Base-by-base conservation (phyloP, 2,329 filamentous ascomycete species). In the Xylariaceae sp. region DNA sequence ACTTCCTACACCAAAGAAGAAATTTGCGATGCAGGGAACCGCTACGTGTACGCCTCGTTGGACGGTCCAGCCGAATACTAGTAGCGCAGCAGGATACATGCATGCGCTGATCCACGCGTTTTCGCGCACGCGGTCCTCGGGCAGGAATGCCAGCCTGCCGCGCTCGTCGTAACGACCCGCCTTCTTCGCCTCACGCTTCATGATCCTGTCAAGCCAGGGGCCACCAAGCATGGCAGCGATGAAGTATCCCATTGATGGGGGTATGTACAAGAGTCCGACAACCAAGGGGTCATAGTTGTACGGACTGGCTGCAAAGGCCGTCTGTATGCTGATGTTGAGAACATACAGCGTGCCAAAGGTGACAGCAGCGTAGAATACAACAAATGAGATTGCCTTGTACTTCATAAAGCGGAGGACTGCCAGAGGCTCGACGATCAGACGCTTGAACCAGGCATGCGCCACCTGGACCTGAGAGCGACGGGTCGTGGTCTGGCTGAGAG, bases 41-140 rank as follows among this genome's bases (percentile, higher is more conserved):
- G 80, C 63, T 78, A 82, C 87, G 43, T 78, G 72, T 3, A 87
- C 64, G 1, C 81, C 85, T 45, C 79, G 75, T 32, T 82, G 66
- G 0, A 78, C 73, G 0, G 80, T 76, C 87, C 88, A 94, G 3
- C 88, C 88, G 57, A 87, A 93, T 69, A 82, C 81, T 19, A 93
- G 68, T 45, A 93, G 62, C 0, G 81, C 82, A 0, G 72, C 70
- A 0, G 88, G 88, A 52, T 85, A 90, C 34, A 90, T 52, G 3
- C 80, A 68, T 1, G 82, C 82, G 3, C 83, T 84, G 1, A 90
- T 63, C 83, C 83, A 91, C 3, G 85, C 84, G 57, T 94, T 93
- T 58, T 91, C 85, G 33, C 82, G 73, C 78, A 93, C 87, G 11
- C 88, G 77, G 61, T 94, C 88, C 64, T 93, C 88, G 0, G 88